Conservation (phyloP, 306 rosid genomes). For the Canavalia gladiata region DNA sequence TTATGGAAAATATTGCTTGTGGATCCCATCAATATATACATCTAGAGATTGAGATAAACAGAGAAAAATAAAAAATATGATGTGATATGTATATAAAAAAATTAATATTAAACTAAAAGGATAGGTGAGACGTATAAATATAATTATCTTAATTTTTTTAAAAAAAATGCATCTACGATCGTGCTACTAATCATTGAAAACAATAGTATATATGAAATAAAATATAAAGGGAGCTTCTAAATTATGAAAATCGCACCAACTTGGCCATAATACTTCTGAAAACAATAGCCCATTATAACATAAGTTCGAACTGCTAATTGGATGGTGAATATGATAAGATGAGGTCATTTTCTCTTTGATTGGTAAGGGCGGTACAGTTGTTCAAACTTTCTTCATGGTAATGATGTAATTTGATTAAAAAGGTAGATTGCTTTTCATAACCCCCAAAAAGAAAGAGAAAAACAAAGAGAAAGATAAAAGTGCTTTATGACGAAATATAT, state of each 20-base stretch:
- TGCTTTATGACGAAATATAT: neutral
- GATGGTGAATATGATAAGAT: neutral
- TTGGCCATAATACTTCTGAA: neutral
- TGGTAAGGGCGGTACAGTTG: neutral
- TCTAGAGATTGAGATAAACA: no score
- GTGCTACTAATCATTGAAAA: neutral
- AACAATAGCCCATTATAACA: neutral
- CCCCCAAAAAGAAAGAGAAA: neutral
- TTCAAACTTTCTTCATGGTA: neutral
- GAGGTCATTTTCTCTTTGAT: neutral
- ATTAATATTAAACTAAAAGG: no score
- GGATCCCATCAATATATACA: no score
- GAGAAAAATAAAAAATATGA: no score
- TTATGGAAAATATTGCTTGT: no score
- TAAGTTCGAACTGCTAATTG: neutral
- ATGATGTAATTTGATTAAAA: conserved; percentile 1
- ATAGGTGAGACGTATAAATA: no score
- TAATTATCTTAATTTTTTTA: no score
- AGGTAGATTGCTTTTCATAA: neutral
- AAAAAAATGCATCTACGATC: neutral
- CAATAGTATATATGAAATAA: neutral
- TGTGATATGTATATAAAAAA: no score
- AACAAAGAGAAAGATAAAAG: neutral
- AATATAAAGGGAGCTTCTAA: neutral
- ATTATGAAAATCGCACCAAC: neutral